phyloP scores from a whole-genome alignment of 805 yeast species.

The Starmera dryadoides region DNA sequence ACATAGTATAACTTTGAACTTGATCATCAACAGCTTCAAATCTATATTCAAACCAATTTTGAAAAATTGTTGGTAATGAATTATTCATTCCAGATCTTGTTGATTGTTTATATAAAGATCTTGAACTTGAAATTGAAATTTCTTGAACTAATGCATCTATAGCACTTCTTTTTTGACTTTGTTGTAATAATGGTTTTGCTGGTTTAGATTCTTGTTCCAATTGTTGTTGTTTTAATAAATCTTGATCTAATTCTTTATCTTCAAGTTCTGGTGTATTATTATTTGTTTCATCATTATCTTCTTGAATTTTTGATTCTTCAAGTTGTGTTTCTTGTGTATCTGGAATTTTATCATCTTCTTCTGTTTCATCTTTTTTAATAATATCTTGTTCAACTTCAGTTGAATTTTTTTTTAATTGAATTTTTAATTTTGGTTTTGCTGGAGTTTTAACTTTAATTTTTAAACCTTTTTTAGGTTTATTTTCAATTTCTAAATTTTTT shows the following conservation, averaged over 20 bases:
- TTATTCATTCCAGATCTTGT: slow-evolving; percentile 11
- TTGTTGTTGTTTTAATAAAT: slow-evolving; percentile 6
- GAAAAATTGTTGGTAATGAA: slow-evolving; percentile 15
- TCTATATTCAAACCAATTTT: slow-evolving; percentile 29
- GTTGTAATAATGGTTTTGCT: slow-evolving; percentile 2
- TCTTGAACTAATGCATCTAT: slow-evolving; percentile 19
- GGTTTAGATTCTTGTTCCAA: slow-evolving; percentile 3
- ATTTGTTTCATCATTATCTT: slow-evolving; percentile 4
- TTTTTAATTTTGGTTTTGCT: slow-evolving; percentile 6
- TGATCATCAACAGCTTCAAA: slow-evolving; percentile 29
- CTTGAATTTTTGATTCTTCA: slow-evolving; percentile 2
- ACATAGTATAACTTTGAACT: slow-evolving; percentile 33
- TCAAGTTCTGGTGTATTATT: slow-evolving; percentile 5
- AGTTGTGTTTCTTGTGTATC: background rate
- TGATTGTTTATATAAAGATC: slow-evolving; percentile 20
- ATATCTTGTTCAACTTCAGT: slow-evolving; percentile 5
- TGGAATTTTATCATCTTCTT: slow-evolving; percentile 3
- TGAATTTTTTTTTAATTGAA: slow-evolving; percentile 3
- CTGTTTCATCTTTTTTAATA: slow-evolving; percentile 11
- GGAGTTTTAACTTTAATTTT: slow-evolving; percentile 1
- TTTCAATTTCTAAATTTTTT: slow-evolving; percentile 4
- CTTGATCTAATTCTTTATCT: slow-evolving; percentile 2
- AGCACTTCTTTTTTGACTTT: slow-evolving; percentile 3
- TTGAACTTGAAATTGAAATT: slow-evolving; percentile 23
- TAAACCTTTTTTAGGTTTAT: slow-evolving; percentile 1